Conservation (phyloP, 768 basidiomycete species). For the Collybiopsis luxurians region DNA sequence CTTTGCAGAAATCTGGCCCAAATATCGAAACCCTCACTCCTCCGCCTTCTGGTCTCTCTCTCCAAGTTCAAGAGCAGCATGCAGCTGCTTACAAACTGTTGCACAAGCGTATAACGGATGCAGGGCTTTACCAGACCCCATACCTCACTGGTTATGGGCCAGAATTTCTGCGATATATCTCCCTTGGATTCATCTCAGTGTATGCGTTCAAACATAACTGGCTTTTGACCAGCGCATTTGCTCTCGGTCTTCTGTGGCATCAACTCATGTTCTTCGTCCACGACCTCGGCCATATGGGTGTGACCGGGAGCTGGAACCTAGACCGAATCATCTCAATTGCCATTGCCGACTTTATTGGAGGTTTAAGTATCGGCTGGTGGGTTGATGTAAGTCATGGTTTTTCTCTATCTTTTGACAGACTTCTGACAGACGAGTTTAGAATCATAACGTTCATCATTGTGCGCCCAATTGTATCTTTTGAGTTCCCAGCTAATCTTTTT, state of each 20-base stretch:
- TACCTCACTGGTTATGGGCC: constrained; percentile 88
- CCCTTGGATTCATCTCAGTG: constrained; percentile 58
- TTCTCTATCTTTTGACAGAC: background rate
- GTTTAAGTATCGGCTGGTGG: constrained; percentile 98
- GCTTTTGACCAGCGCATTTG: constrained; percentile 73
- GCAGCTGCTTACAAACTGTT: constrained; percentile 79
- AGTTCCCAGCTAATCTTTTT: constrained; percentile 4
- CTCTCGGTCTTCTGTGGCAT: constrained; percentile 91
- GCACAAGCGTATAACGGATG: constrained; percentile 67
- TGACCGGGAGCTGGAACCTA: constrained; percentile 81
- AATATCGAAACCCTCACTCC: constrained; percentile 50
- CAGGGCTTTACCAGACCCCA: constrained; percentile 83
- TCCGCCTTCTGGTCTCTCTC: constrained; percentile 51
- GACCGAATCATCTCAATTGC: constrained; percentile 80
- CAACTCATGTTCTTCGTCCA: constrained; percentile 92
- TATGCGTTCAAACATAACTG: constrained; percentile 61
- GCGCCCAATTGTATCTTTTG: constrained; percentile 31
- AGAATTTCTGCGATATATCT: constrained; percentile 75
- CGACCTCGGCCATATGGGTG: constrained; percentile 93
- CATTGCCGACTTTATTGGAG: constrained; percentile 86
- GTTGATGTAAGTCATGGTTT: constrained; percentile 71
- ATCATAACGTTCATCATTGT: constrained; percentile 97
- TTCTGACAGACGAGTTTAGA: constrained; percentile 39
- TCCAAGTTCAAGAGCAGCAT: constrained; percentile 59
- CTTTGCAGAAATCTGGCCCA: constrained; percentile 21